A percentile compares a stretch with the other conserved stretches of the same genome.
Conservation (phyloP, 352 stramenopile genomes). For the Elongisporangium anandrum region DNA sequence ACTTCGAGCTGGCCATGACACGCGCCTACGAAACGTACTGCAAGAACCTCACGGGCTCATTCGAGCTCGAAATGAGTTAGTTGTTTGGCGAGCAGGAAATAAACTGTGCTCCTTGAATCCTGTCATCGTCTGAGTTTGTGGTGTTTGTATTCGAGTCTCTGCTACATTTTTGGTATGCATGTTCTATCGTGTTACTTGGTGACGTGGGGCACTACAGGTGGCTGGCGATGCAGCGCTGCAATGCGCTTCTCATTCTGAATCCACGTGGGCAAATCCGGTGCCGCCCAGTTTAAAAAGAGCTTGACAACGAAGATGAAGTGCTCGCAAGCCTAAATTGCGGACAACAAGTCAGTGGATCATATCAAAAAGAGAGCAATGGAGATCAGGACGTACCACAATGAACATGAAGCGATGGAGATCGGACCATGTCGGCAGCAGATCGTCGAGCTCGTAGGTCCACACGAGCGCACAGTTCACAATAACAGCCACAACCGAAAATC, state of each 20-base stretch:
- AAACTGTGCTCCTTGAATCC: background rate
- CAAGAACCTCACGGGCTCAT: conserved; percentile 49
- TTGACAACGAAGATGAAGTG: conserved; percentile 60
- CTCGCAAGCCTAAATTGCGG: conserved; percentile 32
- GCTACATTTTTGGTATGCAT: too few relatives aligned
- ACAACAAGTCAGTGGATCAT: background rate
- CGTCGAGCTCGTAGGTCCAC: conserved; percentile 60
- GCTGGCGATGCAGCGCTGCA: conserved; percentile 14
- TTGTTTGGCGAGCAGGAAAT: background rate
- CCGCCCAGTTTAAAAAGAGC: conserved; percentile 48
- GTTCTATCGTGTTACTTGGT: background rate
- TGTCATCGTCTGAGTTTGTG: too few relatives aligned
- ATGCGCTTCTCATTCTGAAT: conserved; percentile 40
- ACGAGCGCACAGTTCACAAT: conserved; percentile 94
- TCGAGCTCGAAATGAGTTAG: conserved; percentile 53
- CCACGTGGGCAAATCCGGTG: conserved; percentile 31
- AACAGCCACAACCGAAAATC: conserved; percentile 89
- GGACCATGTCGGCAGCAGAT: conserved; percentile 46
- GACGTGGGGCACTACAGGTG: background rate
- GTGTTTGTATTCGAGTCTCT: too few relatives aligned
- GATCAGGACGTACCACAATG: conserved; percentile 30
- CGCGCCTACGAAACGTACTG: conserved; percentile 57
- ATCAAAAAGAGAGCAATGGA: background rate
- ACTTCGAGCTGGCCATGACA: conserved; percentile 76
- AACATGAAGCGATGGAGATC: conserved; percentile 61